A percentile compares a stretch with the other conserved stretches of the same genome.
Evolutionary conservation across 1,284 basidiomycete species (phyloP).

Genomic region (Thecaphora frezii): DNA sequence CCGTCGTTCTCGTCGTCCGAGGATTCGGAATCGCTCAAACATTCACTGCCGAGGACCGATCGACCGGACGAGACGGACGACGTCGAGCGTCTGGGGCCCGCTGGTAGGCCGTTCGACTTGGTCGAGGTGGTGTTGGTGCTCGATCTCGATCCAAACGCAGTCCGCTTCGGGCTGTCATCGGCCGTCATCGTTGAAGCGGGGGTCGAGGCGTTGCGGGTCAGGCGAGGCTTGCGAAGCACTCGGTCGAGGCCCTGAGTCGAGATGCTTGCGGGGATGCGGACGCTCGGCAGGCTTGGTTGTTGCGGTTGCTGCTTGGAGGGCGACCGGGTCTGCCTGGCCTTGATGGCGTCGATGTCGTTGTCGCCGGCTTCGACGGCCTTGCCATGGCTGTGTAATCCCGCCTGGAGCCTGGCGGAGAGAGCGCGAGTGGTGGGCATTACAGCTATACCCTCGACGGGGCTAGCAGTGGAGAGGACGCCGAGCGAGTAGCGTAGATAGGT

Average conservation of each 20-base stretch:
- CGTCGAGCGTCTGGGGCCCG: conserved; percentile 4
- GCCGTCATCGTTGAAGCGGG: neutral
- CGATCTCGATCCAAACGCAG: neutral
- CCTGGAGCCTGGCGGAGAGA: neutral
- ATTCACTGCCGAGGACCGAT: conserved; percentile 22
- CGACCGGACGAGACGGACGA: conserved; percentile 20
- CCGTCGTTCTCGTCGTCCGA: conserved; percentile 25
- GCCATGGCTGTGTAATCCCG: neutral
- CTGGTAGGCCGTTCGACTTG: neutral
- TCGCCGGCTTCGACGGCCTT: neutral
- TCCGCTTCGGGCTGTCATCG: neutral
- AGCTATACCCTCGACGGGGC: neutral
- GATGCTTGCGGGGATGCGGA: neutral
- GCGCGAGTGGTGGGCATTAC: neutral
- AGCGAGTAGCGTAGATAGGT: no score
- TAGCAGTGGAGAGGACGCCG: no score
- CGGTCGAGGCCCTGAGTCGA: neutral
- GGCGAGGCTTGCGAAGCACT: neutral
- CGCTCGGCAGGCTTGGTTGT: neutral
- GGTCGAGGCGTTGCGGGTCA: neutral
- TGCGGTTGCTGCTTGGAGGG: neutral
- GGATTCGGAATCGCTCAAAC: conserved; percentile 15
- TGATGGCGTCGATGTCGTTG: conserved; percentile 2
- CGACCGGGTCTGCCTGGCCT: neutral
- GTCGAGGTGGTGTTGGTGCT: neutral